Evolutionary conservation across 1,284 basidiomycete genomes (phyloP).

Genomic region (Earliella scabrosa): DNA sequence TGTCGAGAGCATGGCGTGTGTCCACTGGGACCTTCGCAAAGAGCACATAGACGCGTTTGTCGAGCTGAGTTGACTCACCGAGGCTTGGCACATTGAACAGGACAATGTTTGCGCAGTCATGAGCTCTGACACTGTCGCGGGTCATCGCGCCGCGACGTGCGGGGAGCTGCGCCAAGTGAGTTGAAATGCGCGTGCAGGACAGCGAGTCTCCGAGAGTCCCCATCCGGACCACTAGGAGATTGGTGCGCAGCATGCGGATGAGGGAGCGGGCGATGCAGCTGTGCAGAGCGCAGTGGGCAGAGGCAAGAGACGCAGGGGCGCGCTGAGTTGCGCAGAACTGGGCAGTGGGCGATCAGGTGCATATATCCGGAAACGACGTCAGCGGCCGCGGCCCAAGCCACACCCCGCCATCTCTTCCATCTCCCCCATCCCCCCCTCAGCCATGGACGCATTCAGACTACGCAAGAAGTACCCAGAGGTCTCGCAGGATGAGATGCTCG

Average conservation of each 20-base stretch:
- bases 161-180: not conserved
- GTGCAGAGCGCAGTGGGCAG: slow-evolving; percentile 14
- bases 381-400: slow-evolving; percentile 16
- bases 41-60: too few species aligned
- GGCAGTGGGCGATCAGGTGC: slow-evolving; percentile 2
- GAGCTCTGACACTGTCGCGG: not conserved
- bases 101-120: not conserved
- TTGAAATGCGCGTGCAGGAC: too few species aligned
- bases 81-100: not conserved
- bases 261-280: slow-evolving; percentile 13
- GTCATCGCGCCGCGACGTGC: not conserved
- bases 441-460: slow-evolving; percentile 87
- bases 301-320: slow-evolving; percentile 5
- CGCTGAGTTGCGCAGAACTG: slow-evolving; percentile 1
- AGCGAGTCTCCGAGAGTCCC: too few species aligned
- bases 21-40: too few species aligned
- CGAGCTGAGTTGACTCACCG: not conserved
- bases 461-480: slow-evolving; percentile 96
- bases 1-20: too few species aligned
- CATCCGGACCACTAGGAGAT: not conserved
- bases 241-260: slow-evolving; percentile 9
- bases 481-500: slow-evolving; percentile 90
- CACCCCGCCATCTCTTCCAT: slow-evolving; percentile 12
- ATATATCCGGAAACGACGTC: slow-evolving; percentile 27
- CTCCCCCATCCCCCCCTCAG: slow-evolving; percentile 20